These are phyloP conservation scores for Trichosporon sp. DNA, from an alignment of 1,284 basidiomycete genomes.

Conservation along the genomic window DNA sequence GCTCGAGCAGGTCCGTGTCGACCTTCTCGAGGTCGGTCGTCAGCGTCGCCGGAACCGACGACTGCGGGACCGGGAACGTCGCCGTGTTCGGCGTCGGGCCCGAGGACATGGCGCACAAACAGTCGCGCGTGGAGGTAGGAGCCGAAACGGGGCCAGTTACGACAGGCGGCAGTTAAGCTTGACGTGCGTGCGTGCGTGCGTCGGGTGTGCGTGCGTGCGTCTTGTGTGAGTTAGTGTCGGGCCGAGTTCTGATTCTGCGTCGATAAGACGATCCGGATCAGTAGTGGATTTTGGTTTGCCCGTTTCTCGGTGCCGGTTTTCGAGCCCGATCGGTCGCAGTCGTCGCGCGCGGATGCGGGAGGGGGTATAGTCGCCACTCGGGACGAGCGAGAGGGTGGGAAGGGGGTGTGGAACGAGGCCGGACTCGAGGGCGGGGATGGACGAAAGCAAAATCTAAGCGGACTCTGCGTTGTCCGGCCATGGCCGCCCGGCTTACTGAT, in stretches of 20 bases:
- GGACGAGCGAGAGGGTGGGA: neutral
- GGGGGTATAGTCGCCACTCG: neutral
- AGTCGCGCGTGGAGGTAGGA: neutral
- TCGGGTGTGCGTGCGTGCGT: too few relatives aligned
- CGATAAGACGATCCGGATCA: neutral
- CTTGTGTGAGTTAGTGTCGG: neutral
- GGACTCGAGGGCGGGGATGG: neutral
- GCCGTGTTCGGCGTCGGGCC: neutral
- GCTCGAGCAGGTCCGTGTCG: neutral
- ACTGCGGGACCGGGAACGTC: neutral
- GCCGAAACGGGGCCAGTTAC: neutral
- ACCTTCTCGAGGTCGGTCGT: slow-evolving; percentile 5
- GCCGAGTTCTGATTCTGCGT: neutral
- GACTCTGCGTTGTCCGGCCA: neutral
- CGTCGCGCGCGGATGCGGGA: neutral
- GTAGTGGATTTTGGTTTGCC: neutral
- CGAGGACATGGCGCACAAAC: neutral
- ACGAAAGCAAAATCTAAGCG: neutral
- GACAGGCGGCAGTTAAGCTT: neutral
- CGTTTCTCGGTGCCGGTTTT: neutral
- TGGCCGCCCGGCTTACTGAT: neutral
- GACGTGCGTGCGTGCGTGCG: neutral
- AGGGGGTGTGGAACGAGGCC: neutral
- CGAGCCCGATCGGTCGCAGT: neutral
- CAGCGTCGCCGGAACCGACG: neutral